phyloP scores from a whole-genome alignment of 2,329 filamentous ascomycete genomes.

The Huntiella savannae region DNA sequence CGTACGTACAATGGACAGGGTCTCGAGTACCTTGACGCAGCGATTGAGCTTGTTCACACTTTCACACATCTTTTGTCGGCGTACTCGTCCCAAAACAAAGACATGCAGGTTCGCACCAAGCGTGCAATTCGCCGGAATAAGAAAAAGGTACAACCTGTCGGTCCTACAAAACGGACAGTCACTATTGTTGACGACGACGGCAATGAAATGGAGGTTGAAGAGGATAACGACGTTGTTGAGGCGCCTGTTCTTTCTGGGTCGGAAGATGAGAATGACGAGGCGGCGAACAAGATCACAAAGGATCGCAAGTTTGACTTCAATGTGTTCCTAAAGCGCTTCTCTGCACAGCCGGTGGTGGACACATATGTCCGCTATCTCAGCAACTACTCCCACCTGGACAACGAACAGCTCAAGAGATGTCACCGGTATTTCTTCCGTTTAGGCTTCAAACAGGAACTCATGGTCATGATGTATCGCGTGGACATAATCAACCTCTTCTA shows the following conservation, averaged over 20 bases:
- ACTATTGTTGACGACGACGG: constrained; percentile 7
- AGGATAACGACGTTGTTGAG: constrained; percentile 15
- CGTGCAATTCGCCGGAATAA: constrained; percentile 55
- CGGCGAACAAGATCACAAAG: constrained; percentile 49
- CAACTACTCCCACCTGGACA: constrained; percentile 63
- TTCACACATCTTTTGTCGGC: constrained; percentile 81
- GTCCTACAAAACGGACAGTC: constrained; percentile 15
- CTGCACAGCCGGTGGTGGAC: constrained; percentile 68
- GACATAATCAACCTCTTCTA: constrained; percentile 82
- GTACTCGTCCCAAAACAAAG: constrained; percentile 86
- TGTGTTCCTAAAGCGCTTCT: constrained; percentile 62
- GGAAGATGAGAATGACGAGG: constrained; percentile 42
- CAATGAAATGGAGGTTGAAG: constrained; percentile 1
- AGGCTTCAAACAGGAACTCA: constrained; percentile 86
- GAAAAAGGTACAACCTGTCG: constrained; percentile 27
- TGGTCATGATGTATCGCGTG: constrained; percentile 70
- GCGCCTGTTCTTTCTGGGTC: constrained; percentile 19
- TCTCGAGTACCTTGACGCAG: constrained; percentile 80
- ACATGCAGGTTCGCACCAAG: constrained; percentile 79
- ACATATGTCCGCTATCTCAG: constrained; percentile 67
- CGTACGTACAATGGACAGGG: constrained; percentile 84
- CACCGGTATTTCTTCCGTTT: constrained; percentile 89
- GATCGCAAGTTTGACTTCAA: constrained; percentile 92
- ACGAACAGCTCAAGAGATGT: constrained; percentile 68
- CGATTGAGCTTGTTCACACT: constrained; percentile 77